Base-by-base conservation (phyloP, 768 basidiomycete genomes). In the Udeniomyces megalosporus region DNA sequence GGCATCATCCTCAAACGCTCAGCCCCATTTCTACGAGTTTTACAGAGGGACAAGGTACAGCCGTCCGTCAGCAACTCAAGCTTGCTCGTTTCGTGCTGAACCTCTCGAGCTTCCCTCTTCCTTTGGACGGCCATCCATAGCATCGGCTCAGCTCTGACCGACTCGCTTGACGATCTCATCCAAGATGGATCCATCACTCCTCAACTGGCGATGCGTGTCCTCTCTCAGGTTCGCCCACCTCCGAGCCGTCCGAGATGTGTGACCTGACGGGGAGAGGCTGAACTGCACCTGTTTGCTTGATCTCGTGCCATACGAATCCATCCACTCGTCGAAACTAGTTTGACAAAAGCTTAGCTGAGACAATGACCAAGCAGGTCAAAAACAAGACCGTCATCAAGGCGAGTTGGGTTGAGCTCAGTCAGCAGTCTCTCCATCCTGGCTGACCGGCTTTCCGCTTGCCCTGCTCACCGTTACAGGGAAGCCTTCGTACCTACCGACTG, bases 111-210 rank as follows among this genome's bases (percentile, higher is more conserved):
- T n/a, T n/a, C n/a, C n/a, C n/a, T n/a, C n/a, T n/a, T n/a, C 38
- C 38, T 42, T 42, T 42, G 17, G 17, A 42, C 38, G 38, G 8
- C 10, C 38, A 42, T 8, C 17, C 38, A 42, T 71, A 97, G 95
- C 67, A 89, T 97, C 74, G 95, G 95, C 56, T 88, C 91, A 81
- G 90, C 93, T 57, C 79, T 99, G 56, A 93, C 92, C 15, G 95
- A 99, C 77, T 91, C 93, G 67, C 82, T 99, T 69, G 95, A 99
- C 76, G 93, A 97, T 76, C 81, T 99, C 67, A 96, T 99, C 69
- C 93, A 91, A 50, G 86, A 85, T 70, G 93, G 93, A 2, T 83
- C 88, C 54, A 99, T 99, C 70, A 93, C 91, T 22, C 93, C 93
- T 14, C 93, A 97, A 76, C 74, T 97, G 68, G 95, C 93, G n/a